A percentile compares a stretch with the other conserved stretches of the same genome.
phyloP scores from a whole-genome alignment of 2,329 filamentous ascomycete genomes.

The Aspergillus sp. region DNA sequence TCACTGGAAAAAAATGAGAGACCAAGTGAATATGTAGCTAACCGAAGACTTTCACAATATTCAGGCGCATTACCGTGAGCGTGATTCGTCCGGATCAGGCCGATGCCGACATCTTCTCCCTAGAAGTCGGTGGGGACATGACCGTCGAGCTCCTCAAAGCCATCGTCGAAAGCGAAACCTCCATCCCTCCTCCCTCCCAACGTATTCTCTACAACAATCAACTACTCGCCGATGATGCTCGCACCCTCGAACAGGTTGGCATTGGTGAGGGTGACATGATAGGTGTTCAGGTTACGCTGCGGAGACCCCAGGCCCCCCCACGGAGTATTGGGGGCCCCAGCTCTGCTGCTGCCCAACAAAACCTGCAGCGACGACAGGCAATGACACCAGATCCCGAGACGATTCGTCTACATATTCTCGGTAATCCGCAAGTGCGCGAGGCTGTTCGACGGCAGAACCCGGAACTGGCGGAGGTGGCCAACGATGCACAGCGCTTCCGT shows the following conservation, averaged over 20 bases:
- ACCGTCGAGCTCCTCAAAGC: slow-evolving; percentile 82
- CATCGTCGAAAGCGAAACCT: slow-evolving; percentile 81
- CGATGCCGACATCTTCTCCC: slow-evolving; percentile 74
- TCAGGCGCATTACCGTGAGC: slow-evolving; percentile 83
- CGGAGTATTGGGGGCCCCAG: slow-evolving; percentile 31
- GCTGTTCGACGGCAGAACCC: slow-evolving; percentile 73
- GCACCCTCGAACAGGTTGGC: slow-evolving; percentile 78
- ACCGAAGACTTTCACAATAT: background rate
- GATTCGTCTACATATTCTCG: slow-evolving; percentile 78
- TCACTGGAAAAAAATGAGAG: background rate
- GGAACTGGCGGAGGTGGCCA: slow-evolving; percentile 72
- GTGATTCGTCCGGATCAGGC: slow-evolving; percentile 72
- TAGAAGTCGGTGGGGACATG: slow-evolving; percentile 81
- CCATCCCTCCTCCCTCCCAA: slow-evolving; percentile 70
- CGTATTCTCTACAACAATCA: slow-evolving; percentile 89
- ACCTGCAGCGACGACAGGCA: slow-evolving; percentile 31
- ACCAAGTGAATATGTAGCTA: background rate
- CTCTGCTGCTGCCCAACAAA: slow-evolving; percentile 31
- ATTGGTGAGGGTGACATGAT: slow-evolving; percentile 92
- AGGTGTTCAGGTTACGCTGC: slow-evolving; percentile 69
- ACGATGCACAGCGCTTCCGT: slow-evolving; percentile 75
- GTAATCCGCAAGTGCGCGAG: slow-evolving; percentile 70
- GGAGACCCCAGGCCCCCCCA: slow-evolving; percentile 32
- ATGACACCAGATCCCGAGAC: slow-evolving; percentile 69
- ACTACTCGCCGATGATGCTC: slow-evolving; percentile 72